Base-by-base conservation (phyloP, 192 early-diverging fungal species). In the Backusella luteola region DNA sequence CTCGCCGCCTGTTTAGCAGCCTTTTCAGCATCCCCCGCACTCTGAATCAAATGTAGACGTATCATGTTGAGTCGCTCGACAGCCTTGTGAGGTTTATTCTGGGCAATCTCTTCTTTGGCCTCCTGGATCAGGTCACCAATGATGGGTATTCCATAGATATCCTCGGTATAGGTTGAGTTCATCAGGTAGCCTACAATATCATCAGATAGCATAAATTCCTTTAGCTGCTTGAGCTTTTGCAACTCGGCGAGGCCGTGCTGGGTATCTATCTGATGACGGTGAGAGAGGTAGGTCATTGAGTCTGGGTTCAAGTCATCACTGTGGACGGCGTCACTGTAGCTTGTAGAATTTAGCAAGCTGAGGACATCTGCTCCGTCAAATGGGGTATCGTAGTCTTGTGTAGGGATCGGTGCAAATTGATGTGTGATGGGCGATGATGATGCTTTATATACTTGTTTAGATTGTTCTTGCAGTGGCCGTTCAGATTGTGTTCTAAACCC, bases 61-160 rank as follows among this genome's bases (percentile, higher is more conserved):
- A 84, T 75, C 83, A 84, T 84, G 19, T 71, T 34, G 17, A 84
- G 75, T 38, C 83, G 53, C n/a, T 79, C 53, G 9, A 84, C 36
- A 0, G 80, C 83, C 3, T 46, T 73, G 5, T 29, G 69, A 34
- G 39, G 32, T 35, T 53, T 44, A 23, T 74, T 12, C 35, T 71
- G 39, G 6, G 67, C 53, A 3, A 82, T 12, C 52, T 84, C 83
- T 21, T 82, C 69, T n/a, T 69, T 73, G 11, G 83, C 83, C 36
- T 82, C 78, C 12, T 73, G 72, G 26, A 84, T 75, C 36, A 84
- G 15, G 38, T 79, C 76, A 17, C 81, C 42, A 67, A 72, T 56
- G 26, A 38, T 14, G 0, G 85, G 83, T 14, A 84, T 35, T 3
- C 73, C 80, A 66, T 86, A 81, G 0, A 86, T 67, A 69, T 86